Percentiles rank a stretch among this genome's conserved stretches.
Conservation (phyloP, 2,329 filamentous ascomycete genomes). For the Davidsoniella neocaledoniae region DNA sequence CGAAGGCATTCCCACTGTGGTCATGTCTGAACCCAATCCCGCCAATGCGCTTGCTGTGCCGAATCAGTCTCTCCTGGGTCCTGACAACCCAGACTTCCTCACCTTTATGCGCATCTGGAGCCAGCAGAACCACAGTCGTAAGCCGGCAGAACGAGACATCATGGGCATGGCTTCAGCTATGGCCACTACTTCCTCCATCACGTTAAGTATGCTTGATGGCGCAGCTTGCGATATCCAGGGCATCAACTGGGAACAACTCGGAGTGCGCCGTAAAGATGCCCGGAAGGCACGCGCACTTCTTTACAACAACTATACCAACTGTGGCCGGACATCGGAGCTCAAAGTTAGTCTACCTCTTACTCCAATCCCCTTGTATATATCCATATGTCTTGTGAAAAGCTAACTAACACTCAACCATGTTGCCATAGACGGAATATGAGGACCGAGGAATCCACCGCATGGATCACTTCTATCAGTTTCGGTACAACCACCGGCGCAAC, state of each 20-base stretch:
- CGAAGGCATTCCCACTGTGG: no score
- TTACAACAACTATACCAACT: constrained; percentile 43
- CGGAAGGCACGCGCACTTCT: constrained; percentile 28
- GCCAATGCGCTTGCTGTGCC: constrained; percentile 19
- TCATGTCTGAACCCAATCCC: constrained; percentile 17
- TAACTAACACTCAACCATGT: no score
- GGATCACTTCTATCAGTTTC: constrained; percentile 41
- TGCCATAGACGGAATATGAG: no score
- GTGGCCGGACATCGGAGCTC: constrained; percentile 15
- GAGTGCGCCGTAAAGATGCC: constrained; percentile 32
- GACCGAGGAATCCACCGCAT: constrained; percentile 20
- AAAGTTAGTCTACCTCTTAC: background rate
- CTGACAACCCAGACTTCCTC: constrained; percentile 31
- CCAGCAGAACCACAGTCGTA: background rate
- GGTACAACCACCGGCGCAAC: constrained; percentile 35
- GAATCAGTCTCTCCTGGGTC: constrained; percentile 25
- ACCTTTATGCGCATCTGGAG: constrained; percentile 35
- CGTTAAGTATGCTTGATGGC: constrained; percentile 33
- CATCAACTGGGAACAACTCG: constrained; percentile 38
- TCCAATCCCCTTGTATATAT: background rate
- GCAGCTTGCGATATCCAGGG: constrained; percentile 42
- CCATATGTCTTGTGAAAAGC: no score
- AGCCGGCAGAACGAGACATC: background rate
- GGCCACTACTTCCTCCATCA: constrained; percentile 13
- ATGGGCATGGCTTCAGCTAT: background rate